Evolutionary conservation across 2,329 filamentous ascomycete genomes (phyloP).

Genomic region (Mollisiaceae sp.): DNA sequence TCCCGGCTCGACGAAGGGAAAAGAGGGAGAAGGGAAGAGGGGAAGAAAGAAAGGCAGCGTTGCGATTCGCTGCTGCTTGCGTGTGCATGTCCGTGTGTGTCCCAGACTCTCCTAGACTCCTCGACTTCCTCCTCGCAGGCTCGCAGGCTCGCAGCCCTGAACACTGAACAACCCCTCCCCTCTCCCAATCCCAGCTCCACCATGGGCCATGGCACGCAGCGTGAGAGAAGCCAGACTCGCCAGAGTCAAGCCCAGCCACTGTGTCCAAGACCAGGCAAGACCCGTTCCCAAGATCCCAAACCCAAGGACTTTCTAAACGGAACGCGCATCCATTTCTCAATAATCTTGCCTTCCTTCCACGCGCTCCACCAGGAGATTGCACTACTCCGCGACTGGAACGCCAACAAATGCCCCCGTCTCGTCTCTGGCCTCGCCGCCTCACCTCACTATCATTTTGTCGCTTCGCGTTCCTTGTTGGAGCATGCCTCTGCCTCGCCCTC

Average conservation of each 20-base stretch:
- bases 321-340: slow-evolving; percentile 36
- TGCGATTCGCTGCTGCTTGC: slow-evolving; percentile 25
- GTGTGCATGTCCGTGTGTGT: slow-evolving; percentile 17
- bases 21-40: no score
- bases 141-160: no score
- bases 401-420: slow-evolving; percentile 21
- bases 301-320: slow-evolving; percentile 28
- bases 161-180: no score
- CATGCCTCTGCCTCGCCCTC: neutral
- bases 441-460: slow-evolving; percentile 13
- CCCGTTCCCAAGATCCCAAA: slow-evolving; percentile 16
- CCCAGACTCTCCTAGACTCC: slow-evolving; percentile 10
- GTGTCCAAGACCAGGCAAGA: slow-evolving; percentile 28
- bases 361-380: slow-evolving; percentile 27
- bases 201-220: neutral
- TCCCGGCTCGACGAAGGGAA: slow-evolving; percentile 4
- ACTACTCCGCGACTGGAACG: slow-evolving; percentile 27
- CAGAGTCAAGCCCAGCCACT: slow-evolving; percentile 14
- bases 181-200: slow-evolving; percentile 7
- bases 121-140: neutral
- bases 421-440: slow-evolving; percentile 15
- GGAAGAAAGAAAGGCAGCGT: neutral
- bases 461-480: slow-evolving; percentile 16
- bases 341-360: slow-evolving; percentile 19
- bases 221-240: neutral